Evolutionary conservation across 257 asterid species (phyloP).

Genomic region (Paulownia fortunei): DNA sequence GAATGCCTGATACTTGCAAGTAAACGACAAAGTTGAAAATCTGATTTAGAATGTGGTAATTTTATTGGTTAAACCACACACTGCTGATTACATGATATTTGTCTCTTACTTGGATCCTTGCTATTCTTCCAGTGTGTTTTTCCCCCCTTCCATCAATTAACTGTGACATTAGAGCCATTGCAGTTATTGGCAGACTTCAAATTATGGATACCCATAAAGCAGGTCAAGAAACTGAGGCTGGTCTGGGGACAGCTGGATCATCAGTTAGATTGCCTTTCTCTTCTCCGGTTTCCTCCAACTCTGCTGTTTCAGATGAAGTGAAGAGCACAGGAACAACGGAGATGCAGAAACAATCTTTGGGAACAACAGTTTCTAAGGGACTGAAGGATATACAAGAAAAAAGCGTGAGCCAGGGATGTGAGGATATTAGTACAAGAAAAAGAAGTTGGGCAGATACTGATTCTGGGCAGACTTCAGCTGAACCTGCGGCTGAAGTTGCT

Average conservation of each 20-base stretch:
- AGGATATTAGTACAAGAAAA: not conserved
- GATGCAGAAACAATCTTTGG: not conserved
- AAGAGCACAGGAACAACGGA: slow-evolving; percentile 23
- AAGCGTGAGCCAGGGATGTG: not conserved
- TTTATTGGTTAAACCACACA: not conserved
- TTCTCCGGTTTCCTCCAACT: slow-evolving; percentile 32
- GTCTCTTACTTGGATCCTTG: not conserved
- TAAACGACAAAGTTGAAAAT: not conserved
- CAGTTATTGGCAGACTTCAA: slow-evolving; percentile 15
- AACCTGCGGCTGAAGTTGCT: slow-evolving; percentile 10
- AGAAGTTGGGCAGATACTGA: slow-evolving; percentile 1
- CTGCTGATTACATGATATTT: not conserved
- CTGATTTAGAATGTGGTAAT: not conserved
- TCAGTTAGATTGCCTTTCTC: not conserved
- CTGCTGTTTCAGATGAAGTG: slow-evolving; percentile 31
- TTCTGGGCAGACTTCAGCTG: slow-evolving; percentile 26
- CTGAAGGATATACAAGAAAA: not conserved
- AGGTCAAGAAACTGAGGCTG: slow-evolving; percentile 14
- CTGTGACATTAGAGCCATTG: slow-evolving; percentile 5
- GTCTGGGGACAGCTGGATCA: not conserved
- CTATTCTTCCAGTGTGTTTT: not conserved
- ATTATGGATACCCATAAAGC: not conserved
- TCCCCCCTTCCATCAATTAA: not conserved
- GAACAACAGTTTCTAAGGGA: slow-evolving; percentile 6
- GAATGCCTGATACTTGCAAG: not conserved